These are phyloP conservation scores for Starmerella potacharoeniae DNA, from an alignment of 805 yeast species.

Conservation along the genomic window DNA sequence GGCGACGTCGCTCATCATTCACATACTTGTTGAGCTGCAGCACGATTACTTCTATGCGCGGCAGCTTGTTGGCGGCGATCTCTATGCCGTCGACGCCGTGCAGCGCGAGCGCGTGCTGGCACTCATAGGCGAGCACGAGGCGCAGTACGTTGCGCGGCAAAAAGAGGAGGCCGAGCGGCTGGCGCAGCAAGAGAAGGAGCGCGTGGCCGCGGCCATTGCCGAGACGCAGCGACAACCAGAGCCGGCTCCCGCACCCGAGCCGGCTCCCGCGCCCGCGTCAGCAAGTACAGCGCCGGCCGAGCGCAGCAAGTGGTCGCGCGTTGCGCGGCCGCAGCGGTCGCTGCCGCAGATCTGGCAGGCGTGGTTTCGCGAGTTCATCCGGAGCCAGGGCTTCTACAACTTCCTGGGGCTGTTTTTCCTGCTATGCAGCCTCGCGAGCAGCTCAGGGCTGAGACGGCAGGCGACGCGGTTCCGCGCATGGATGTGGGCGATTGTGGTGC, in stretches of 20 bases:
- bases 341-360: conserved; percentile 9
- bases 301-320: neutral
- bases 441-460: conserved; percentile 3
- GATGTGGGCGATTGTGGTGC: conserved; percentile 11
- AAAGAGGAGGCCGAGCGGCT: conserved; percentile 4
- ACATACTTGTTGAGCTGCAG: conserved; percentile 6
- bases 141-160: neutral
- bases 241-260: too few relatives aligned
- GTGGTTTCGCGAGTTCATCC: conserved; percentile 11
- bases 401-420: conserved; percentile 6
- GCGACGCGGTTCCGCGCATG: conserved; percentile 8
- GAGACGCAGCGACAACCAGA: neutral
- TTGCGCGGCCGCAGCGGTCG: neutral
- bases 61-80: conserved; percentile 4
- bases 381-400: conserved; percentile 17
- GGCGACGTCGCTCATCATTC: conserved; percentile 5
- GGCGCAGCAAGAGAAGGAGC: conserved; percentile 3
- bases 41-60: conserved; percentile 16
- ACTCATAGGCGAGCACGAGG: neutral
- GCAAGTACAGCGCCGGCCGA: neutral
- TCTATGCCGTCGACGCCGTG: neutral
- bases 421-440: conserved; percentile 5
- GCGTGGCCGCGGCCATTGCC: neutral
- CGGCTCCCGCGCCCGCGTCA: neutral
- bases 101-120: neutral